A percentile compares a stretch with the other conserved stretches of the same genome.
phyloP scores from a whole-genome alignment of 352 stramenopile genomes.

The Pythium chondricola region DNA sequence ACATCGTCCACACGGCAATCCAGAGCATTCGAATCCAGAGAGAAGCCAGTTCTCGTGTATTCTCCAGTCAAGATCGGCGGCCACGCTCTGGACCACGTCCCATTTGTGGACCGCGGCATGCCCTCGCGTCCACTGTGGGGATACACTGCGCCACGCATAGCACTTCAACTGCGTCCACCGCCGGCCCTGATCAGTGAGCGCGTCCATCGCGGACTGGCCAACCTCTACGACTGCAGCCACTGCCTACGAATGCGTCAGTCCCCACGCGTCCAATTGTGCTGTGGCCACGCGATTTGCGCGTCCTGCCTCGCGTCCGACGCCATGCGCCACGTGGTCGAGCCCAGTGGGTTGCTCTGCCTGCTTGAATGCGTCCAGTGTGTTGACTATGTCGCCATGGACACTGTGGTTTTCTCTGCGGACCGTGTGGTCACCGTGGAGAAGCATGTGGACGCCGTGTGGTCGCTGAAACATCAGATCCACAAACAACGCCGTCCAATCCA shows the following conservation, averaged over 20 bases:
- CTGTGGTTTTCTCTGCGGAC: slow-evolving; percentile 45
- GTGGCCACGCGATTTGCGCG: slow-evolving; percentile 53
- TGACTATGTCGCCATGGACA: slow-evolving; percentile 45
- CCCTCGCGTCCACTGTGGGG: slow-evolving; percentile 57
- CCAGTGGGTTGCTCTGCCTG: slow-evolving; percentile 25
- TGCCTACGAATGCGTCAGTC: slow-evolving; percentile 46
- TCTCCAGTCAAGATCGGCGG: slow-evolving; percentile 70
- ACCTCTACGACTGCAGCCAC: slow-evolving; percentile 58
- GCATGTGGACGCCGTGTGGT: slow-evolving; percentile 18
- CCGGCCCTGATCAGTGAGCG: background rate
- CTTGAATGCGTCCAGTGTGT: slow-evolving; percentile 47
- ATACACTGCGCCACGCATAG: slow-evolving; percentile 7
- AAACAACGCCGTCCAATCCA: background rate
- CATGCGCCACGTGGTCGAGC: slow-evolving; percentile 33
- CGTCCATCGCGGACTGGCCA: slow-evolving; percentile 14
- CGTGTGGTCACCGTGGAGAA: slow-evolving; percentile 42
- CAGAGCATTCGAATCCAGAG: slow-evolving; percentile 27
- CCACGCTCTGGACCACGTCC: slow-evolving; percentile 72
- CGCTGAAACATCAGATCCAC: slow-evolving; percentile 27
- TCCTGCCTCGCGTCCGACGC: slow-evolving; percentile 42
- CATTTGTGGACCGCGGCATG: slow-evolving; percentile 48
- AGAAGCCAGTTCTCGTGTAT: slow-evolving; percentile 42
- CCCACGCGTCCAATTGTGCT: slow-evolving; percentile 58
- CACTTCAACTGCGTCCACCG: background rate
- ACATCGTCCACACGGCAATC: slow-evolving; percentile 23